A percentile compares a stretch with the other conserved stretches of the same genome.
These are phyloP conservation scores for Hypoxylon cercidicola DNA, from an alignment of 495 filamentous ascomycete genomes.

Conservation along the genomic window DNA sequence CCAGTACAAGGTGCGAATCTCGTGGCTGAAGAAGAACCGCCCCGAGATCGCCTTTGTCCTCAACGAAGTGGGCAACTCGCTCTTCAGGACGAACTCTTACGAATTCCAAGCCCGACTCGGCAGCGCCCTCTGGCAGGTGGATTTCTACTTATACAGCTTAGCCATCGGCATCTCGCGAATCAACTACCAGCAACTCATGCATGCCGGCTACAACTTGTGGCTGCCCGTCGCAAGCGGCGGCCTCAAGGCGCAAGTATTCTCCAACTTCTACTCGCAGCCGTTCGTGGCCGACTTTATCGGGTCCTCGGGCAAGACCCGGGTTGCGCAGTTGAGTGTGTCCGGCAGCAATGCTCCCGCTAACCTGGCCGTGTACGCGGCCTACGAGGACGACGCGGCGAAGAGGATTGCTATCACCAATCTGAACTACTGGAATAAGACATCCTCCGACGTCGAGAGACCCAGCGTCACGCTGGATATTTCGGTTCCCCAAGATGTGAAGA, in stretches of 20 bases:
- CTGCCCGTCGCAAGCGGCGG: constrained; percentile 43
- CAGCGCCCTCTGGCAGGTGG: constrained; percentile 44
- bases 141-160: constrained; percentile 46
- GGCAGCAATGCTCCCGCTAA: constrained; percentile 19
- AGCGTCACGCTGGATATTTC: constrained; percentile 27
- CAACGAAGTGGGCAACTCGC: constrained; percentile 46
- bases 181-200: constrained; percentile 50
- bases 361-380: constrained; percentile 41
- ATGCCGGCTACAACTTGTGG: constrained; percentile 45
- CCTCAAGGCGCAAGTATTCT: constrained; percentile 40
- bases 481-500: constrained; percentile 19
- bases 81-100: constrained; percentile 37
- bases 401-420: constrained; percentile 42
- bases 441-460: constrained; percentile 29
- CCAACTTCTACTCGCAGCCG: constrained; percentile 48
- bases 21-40: constrained; percentile 36
- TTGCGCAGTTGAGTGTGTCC: constrained; percentile 33
- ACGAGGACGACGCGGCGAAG: constrained; percentile 34
- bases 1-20: constrained; percentile 33
- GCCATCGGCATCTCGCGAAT: constrained; percentile 40
- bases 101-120: constrained; percentile 43
- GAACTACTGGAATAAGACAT: constrained; percentile 48
- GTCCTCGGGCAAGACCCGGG: constrained; percentile 37
- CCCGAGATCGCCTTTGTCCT: constrained; percentile 42
- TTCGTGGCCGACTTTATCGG: constrained; percentile 47